A percentile compares a stretch with the other conserved stretches of the same genome.
These are phyloP conservation scores for Arthroderma sp. DNA, from an alignment of 2,329 filamentous ascomycete species.

Conservation along the genomic window DNA sequence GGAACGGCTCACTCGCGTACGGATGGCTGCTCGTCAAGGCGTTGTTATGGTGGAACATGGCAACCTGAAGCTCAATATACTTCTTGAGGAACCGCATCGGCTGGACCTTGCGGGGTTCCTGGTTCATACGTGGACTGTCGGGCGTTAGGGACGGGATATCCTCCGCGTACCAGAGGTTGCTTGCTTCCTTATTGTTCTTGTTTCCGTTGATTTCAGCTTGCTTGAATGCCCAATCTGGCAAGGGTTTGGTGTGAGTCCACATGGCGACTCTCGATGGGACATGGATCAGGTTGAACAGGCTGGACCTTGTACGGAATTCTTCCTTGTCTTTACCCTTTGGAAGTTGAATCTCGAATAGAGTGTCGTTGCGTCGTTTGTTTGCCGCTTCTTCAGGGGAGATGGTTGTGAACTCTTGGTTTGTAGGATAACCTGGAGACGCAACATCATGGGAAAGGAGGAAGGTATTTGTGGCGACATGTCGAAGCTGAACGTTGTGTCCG, in stretches of 20 bases:
- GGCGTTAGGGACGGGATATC: conserved; percentile 68
- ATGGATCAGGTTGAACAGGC: conserved; percentile 93
- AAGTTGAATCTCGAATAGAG: conserved; percentile 81
- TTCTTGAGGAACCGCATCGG: conserved; percentile 78
- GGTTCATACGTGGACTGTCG: conserved; percentile 61
- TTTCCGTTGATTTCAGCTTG: conserved; percentile 99
- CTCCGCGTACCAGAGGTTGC: conserved; percentile 90
- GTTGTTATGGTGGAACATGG: conserved; percentile 99
- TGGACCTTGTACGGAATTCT: conserved; percentile 79
- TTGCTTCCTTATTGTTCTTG: conserved; percentile 80
- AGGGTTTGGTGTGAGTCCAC: conserved; percentile 92
- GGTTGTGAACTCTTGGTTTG: conserved; percentile 96
- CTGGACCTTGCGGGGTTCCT: conserved; percentile 68
- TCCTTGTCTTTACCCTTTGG: conserved; percentile 71
- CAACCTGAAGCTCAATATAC: conserved; percentile 90
- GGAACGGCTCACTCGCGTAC: conserved; percentile 86
- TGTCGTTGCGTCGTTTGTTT: conserved; percentile 69
- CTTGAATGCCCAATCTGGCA: conserved; percentile 96
- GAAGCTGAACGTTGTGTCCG: conserved; percentile 73
- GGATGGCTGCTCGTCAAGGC: conserved; percentile 94
- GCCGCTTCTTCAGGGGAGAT: conserved; percentile 59
- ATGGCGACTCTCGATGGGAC: conserved; percentile 92
- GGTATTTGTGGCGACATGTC: conserved; percentile 74
- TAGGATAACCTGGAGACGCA: conserved; percentile 88
- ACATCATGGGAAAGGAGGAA: conserved; percentile 90